These are phyloP conservation scores for Cyphellophora attinorum DNA, from an alignment of 2,329 filamentous ascomycete species.

Conservation along the genomic window DNA sequence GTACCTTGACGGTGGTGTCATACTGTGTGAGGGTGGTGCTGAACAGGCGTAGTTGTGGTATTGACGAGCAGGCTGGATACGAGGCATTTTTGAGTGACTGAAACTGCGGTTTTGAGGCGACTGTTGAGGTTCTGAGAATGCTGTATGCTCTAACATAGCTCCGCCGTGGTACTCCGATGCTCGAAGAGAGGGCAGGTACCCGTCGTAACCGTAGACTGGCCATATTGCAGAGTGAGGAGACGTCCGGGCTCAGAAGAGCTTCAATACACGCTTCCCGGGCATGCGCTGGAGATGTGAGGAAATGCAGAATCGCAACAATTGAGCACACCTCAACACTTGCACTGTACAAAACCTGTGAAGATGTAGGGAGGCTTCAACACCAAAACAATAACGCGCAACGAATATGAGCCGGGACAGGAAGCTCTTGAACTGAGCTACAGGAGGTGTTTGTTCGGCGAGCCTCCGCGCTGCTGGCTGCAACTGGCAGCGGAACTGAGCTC, in stretches of 20 bases:
- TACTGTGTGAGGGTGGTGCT: conserved; percentile 16
- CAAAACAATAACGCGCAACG: no score
- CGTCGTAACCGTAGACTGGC: conserved; percentile 15
- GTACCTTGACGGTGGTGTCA: conserved; percentile 82
- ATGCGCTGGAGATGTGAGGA: no score
- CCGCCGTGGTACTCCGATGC: conserved; percentile 11
- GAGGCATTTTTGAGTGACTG: conserved; percentile 4
- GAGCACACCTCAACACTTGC: no score
- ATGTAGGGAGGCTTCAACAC: no score
- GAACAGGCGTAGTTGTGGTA: conserved; percentile 11
- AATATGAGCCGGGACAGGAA: no score
- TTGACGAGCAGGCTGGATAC: conserved; percentile 7
- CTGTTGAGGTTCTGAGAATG: conserved; percentile 10
- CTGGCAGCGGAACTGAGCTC: no score
- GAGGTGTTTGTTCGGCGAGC: no score
- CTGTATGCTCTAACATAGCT: conserved; percentile 11
- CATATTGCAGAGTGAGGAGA: conserved; percentile 7
- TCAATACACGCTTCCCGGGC: background rate
- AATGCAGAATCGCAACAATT: no score
- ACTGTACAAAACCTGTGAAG: background rate
- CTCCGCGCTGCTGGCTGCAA: no score
- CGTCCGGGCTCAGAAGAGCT: conserved; percentile 1
- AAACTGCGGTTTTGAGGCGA: conserved; percentile 3
- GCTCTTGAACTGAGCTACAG: no score
- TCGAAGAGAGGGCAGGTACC: conserved; percentile 13